Base-by-base conservation (phyloP, 2,329 filamentous ascomycete species). In the Colletotrichum sp. region DNA sequence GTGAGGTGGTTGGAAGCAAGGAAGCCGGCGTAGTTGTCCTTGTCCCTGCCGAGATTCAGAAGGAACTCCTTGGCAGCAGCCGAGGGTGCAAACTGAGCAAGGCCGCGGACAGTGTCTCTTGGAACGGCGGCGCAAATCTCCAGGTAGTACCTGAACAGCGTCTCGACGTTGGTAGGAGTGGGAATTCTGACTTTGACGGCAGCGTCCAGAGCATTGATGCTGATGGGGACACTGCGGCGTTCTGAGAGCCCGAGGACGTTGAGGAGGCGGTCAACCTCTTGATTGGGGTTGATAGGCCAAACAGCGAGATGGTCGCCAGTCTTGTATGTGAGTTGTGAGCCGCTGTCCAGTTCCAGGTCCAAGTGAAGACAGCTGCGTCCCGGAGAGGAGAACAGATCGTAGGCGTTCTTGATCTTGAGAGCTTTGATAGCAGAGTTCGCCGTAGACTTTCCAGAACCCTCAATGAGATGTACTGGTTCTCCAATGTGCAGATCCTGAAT, bases 141-240 rank as follows among this genome's bases (percentile, higher is more conserved):
- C 3, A 90, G 84, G 70, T 89, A 86, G 76, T 88, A 82, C 7
- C 83, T 80, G 77, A 89, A 84, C 5, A 87, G 81, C 0, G 84
- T 83, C 2, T 83, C 78, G 6, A 84, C 78, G 0, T 85, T 85
- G 1, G 84, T 87, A 0, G 85, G 85, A 3, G 83, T 85, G 3
- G 86, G 87, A 1, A 88, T 69, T 6, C 70, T 76, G 26, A 78
- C 63, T 75, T 75, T 81, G 75, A 71, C 70, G 69, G 12, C 72
- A 26, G 78, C 72, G 13, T 81, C 81, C 1, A 81, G 32, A 10
- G 79, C 43, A 12, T 77, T 78, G 8, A 83, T 72, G 1, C 78
- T 77, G 13, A 82, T 75, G 6, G 82, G 79, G 3, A 72, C 79
- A 13, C 81, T 76, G 15, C 79, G 77, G 63, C 78, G 79, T 15